Evolutionary conservation across 495 filamentous ascomycete species (phyloP).

Genomic region (Podospora pseudoanserina): DNA sequence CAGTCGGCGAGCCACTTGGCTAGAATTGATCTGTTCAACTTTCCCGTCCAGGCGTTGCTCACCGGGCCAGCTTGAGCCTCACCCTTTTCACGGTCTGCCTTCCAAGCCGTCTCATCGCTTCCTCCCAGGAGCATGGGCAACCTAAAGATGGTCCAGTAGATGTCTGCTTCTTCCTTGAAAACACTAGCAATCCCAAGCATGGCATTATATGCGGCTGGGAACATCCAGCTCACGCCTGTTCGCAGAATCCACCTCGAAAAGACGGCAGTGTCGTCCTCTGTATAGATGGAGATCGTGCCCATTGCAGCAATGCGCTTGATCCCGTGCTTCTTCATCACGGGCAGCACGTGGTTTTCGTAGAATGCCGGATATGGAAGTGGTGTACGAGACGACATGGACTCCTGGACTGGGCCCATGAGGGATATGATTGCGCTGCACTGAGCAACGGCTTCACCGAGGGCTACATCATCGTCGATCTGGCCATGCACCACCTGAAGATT

Average conservation of each 20-base stretch:
- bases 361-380: slow-evolving; percentile 9
- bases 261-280: neutral
- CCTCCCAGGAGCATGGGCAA: slow-evolving; percentile 19
- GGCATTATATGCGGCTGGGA: slow-evolving; percentile 2
- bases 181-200: slow-evolving; percentile 11
- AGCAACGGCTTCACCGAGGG: slow-evolving; percentile 16
- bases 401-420: slow-evolving; percentile 19
- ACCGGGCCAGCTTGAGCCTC: neutral
- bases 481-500: slow-evolving; percentile 21
- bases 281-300: slow-evolving; percentile 17
- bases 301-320: slow-evolving; percentile 19
- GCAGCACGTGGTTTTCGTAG: slow-evolving; percentile 14
- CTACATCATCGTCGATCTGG: slow-evolving; percentile 5
- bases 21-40: neutral
- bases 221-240: slow-evolving; percentile 9
- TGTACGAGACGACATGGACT: neutral
- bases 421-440: slow-evolving; percentile 17
- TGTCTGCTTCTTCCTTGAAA: slow-evolving; percentile 15
- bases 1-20: slow-evolving; percentile 6
- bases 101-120: slow-evolving; percentile 21
- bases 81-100: slow-evolving; percentile 21
- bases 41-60: neutral
- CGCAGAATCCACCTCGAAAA: slow-evolving; percentile 1
- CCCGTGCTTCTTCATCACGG: slow-evolving; percentile 21
- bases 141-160: slow-evolving; percentile 27